phyloP scores from a whole-genome alignment of 2,329 filamentous ascomycete species.

The Fusarium sp. region DNA sequence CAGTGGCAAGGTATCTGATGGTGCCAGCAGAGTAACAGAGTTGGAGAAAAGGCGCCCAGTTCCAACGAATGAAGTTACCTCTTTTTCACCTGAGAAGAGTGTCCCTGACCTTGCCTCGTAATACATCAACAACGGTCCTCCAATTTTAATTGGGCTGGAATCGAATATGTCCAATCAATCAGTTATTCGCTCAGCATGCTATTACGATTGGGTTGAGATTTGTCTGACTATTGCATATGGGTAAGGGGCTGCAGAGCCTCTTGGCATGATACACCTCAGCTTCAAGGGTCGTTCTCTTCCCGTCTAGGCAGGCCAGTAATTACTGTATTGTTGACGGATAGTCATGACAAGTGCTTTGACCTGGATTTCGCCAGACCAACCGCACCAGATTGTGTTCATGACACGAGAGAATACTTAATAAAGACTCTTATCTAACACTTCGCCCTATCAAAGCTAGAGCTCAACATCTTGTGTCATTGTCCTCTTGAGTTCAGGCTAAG shows the following conservation, averaged over 20 bases:
- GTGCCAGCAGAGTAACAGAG: constrained; percentile 38
- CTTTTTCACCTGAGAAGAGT: constrained; percentile 26
- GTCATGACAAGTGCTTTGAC: constrained; percentile 18
- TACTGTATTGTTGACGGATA: constrained; percentile 4
- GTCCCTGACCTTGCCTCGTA: constrained; percentile 33
- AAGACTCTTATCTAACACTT: constrained; percentile 24
- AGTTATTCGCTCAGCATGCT: constrained; percentile 33
- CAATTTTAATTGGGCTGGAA: constrained; percentile 34
- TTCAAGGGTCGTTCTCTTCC: constrained; percentile 13
- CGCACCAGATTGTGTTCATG: constrained; percentile 29
- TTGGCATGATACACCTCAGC: constrained; percentile 30
- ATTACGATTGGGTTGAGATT: constrained; percentile 39
- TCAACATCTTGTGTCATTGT: constrained; percentile 6
- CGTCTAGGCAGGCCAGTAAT: constrained; percentile 14
- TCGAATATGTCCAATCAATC: constrained; percentile 31
- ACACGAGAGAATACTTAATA: constrained; percentile 31
- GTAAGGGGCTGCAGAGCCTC: constrained; percentile 29
- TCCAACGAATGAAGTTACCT: constrained; percentile 27
- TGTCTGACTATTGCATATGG: constrained; percentile 35
- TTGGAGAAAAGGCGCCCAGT: constrained; percentile 29
- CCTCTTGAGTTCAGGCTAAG: constrained; percentile 22
- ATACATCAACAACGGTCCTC: constrained; percentile 39
- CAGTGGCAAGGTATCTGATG: constrained; percentile 33
- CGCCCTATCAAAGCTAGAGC: constrained; percentile 13
- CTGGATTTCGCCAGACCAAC: neutral